These are phyloP conservation scores for Heliamphora exappendiculata DNA, from an alignment of 148 eudicot species.

Conservation along the genomic window DNA sequence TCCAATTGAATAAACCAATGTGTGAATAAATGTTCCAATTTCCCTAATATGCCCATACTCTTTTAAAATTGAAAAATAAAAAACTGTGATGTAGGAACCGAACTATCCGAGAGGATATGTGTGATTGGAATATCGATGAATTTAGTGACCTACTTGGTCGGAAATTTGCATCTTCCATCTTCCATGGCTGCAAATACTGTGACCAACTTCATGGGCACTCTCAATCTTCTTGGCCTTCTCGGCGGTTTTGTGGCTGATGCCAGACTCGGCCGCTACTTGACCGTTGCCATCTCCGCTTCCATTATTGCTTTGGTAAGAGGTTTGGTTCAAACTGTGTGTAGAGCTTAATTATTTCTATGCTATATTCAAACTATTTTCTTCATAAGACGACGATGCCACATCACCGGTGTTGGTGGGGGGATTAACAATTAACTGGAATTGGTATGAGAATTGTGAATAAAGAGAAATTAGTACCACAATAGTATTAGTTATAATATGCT, in stretches of 20 bases:
- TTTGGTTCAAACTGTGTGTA: neutral
- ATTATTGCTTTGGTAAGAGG: slow-evolving; percentile 68
- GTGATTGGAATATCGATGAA: slow-evolving; percentile 95
- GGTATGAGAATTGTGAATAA: too few species aligned
- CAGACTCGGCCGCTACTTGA: slow-evolving; percentile 77
- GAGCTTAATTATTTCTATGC: neutral
- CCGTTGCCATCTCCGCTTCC: slow-evolving; percentile 76
- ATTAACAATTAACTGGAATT: too few species aligned
- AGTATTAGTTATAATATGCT: too few species aligned
- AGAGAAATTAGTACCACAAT: too few species aligned
- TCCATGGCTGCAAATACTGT: slow-evolving; percentile 90
- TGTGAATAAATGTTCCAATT: neutral
- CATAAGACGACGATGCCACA: too few species aligned
- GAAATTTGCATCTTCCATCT: slow-evolving; percentile 73
- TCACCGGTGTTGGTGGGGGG: too few species aligned
- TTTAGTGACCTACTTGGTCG: slow-evolving; percentile 80
- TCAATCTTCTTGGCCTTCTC: slow-evolving; percentile 75
- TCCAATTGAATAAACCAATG: neutral
- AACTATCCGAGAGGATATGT: slow-evolving; percentile 86
- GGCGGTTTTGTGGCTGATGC: slow-evolving; percentile 97
- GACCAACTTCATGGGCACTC: slow-evolving; percentile 95
- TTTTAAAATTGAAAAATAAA: neutral
- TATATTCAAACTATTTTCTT: neutral
- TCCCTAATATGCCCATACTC: too few species aligned
- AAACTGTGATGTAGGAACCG: slow-evolving; percentile 53